Conservation (phyloP, 2,329 filamentous ascomycete species). For the Diplocarpon mali region DNA sequence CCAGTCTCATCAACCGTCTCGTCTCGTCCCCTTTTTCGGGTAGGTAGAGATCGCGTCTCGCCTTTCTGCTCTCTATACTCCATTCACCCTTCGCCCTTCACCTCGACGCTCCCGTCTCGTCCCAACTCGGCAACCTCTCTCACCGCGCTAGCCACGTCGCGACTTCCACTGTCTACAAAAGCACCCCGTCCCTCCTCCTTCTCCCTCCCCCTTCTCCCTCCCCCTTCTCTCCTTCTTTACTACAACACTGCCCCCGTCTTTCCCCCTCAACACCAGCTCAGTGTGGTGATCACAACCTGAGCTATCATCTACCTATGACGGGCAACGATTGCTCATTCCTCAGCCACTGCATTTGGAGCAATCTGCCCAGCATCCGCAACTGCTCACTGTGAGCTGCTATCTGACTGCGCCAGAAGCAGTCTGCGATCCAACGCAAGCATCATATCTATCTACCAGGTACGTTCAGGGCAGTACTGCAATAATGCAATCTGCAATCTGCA, state of each 20-base stretch:
- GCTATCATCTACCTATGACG: conserved; percentile 12
- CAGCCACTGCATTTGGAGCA: not conserved
- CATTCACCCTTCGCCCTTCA: not conserved
- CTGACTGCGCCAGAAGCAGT: not conserved
- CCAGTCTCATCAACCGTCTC: no score
- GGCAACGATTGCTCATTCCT: conserved; percentile 24
- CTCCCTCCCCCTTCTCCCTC: conserved; percentile 2
- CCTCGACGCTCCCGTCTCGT: not conserved
- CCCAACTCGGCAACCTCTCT: not conserved
- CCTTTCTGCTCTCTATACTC: not conserved
- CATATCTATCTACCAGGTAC: not conserved
- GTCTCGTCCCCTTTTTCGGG: no score
- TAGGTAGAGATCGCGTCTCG: not conserved
- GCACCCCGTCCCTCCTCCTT: not conserved
- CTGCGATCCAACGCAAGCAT: not conserved
- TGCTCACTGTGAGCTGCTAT: not conserved
- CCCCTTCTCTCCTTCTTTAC: conserved; percentile 7
- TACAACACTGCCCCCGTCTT: not conserved
- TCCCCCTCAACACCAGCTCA: no score
- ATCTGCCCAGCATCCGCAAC: not conserved
- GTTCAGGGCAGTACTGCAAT: no score
- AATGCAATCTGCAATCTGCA: no score
- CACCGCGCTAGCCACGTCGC: not conserved
- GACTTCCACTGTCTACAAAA: not conserved
- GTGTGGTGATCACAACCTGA: conserved; percentile 6